Base-by-base conservation (phyloP, 2,329 filamentous ascomycete genomes). In the Penicillium sp. region DNA sequence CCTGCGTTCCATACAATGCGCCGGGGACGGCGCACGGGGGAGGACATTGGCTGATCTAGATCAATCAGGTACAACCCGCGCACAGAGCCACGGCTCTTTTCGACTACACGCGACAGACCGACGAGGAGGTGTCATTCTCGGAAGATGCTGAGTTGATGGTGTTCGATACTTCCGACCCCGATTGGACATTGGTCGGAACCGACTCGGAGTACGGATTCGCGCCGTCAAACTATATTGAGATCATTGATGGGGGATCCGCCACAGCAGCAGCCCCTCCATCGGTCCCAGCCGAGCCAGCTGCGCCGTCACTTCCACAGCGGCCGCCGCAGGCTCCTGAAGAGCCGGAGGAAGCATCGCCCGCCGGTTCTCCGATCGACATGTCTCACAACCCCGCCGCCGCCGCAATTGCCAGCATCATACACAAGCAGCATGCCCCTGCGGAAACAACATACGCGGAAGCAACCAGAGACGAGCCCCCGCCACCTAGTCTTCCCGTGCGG, bases 81-180 rank as follows among this genome's bases (percentile, higher is more conserved):
- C 79, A 85, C 58, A 82, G 87, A 63, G 94, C 93, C 47, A 92
- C 89, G 73, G 91, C 94, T n/a, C 84, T 97, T n/a, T 99, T 93
- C 79, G 94, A 99, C 74, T 99, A 99, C 74, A 90, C 90, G 47
- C 86, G 93, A 66, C 94, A 99, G 77, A 99, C 94, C 22, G 94
- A 99, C 70, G 94, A 99, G 75, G 94, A 99, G 76, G 81, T 99
- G 9, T 97, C 93, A 22, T 97, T 99, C 71, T 84, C 90, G 46
- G 94, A 99, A 78, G 92, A 96, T 70, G 87, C 89, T 39, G 77
- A 85, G 43, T 82, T 99, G 46, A 81, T 89, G 57, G 90, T 99
- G 45, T 97, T 90, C 76, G 94, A 99, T 74, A 87, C 83, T 9
- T 89, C 91, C 5, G 94, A 99, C 73, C 91, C 91, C 13, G 94